Evolutionary conservation across 257 asterid genomes (phyloP).

Genomic region (Eustoma russellianum): DNA sequence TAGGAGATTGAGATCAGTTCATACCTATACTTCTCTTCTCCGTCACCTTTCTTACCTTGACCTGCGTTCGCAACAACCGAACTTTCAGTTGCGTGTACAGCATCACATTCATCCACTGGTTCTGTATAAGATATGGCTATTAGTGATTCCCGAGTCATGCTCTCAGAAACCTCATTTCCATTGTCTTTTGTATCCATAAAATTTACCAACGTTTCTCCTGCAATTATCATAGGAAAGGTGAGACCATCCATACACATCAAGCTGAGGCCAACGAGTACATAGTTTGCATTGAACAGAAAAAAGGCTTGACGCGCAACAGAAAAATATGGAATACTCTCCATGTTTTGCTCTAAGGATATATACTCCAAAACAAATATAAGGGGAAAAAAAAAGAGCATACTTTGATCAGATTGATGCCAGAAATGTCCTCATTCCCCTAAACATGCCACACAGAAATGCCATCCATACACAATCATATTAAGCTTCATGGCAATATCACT

Average conservation of each 20-base stretch:
- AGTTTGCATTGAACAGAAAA: no score
- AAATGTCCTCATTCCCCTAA: no score
- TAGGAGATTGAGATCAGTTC: conserved; percentile 53
- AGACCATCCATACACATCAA: background rate
- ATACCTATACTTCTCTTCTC: conserved; percentile 36
- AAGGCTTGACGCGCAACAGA: no score
- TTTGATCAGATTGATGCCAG: no score
- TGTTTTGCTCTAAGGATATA: no score
- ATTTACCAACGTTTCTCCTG: conserved; percentile 17
- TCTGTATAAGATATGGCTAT: conserved; percentile 50
- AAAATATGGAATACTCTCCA: no score
- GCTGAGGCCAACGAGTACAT: no score
- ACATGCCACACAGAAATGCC: no score
- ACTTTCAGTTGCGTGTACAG: conserved; percentile 19
- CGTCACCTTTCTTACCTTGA: conserved; percentile 17
- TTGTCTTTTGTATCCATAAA: conserved; percentile 39
- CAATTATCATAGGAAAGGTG: background rate
- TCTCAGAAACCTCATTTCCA: conserved; percentile 27
- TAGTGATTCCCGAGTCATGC: conserved; percentile 53
- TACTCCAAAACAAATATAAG: no score
- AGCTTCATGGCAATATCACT: no score
- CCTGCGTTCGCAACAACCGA: conserved; percentile 15
- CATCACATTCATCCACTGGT: conserved; percentile 28
- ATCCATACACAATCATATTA: no score
- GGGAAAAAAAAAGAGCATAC: no score